phyloP scores from a whole-genome alignment of 108 stramenopile species.

The Aureococcus anophagefferens region DNA sequence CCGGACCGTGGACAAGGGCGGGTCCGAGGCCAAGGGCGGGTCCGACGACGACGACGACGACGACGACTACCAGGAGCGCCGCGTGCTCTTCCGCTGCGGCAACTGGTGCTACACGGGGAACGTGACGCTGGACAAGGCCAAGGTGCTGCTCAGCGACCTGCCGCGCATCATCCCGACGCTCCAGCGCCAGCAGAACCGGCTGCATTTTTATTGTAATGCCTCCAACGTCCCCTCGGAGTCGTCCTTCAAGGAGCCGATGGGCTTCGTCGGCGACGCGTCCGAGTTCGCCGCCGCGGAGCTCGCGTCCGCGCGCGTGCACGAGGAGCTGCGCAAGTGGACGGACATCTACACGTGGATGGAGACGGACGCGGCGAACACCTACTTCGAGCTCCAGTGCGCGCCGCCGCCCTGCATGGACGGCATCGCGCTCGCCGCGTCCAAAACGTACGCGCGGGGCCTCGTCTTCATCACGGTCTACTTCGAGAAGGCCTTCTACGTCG shows the following conservation, averaged over 20 bases:
- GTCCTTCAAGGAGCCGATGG: slow-evolving; percentile 5
- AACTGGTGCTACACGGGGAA: slow-evolving; percentile 61
- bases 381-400: slow-evolving; percentile 57
- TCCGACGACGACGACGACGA: slow-evolving; percentile 1
- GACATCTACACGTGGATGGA: slow-evolving; percentile 57
- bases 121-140: slow-evolving; percentile 28
- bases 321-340: slow-evolving; percentile 38
- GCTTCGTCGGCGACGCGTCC: slow-evolving; percentile 24
- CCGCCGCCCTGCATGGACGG: slow-evolving; percentile 36
- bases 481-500: slow-evolving; percentile 51
- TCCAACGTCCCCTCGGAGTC: neutral
- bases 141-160: slow-evolving; percentile 51
- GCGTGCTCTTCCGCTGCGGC: slow-evolving; percentile 57
- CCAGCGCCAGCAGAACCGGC: slow-evolving; percentile 55
- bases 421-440: slow-evolving; percentile 37
- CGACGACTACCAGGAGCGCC: slow-evolving; percentile 13
- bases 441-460: slow-evolving; percentile 50
- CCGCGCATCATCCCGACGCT: slow-evolving; percentile 53
- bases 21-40: neutral
- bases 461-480: slow-evolving; percentile 53
- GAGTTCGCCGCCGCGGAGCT: slow-evolving; percentile 51
- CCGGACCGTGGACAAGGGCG: neutral
- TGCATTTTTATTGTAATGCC: slow-evolving; percentile 48
- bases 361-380: slow-evolving; percentile 38
- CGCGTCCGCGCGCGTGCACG: slow-evolving; percentile 28